Percentiles rank a stretch among this genome's conserved stretches.
These are phyloP conservation scores for Colletotrichum plurivorum DNA, from an alignment of 2,329 filamentous ascomycete species.

Conservation along the genomic window DNA sequence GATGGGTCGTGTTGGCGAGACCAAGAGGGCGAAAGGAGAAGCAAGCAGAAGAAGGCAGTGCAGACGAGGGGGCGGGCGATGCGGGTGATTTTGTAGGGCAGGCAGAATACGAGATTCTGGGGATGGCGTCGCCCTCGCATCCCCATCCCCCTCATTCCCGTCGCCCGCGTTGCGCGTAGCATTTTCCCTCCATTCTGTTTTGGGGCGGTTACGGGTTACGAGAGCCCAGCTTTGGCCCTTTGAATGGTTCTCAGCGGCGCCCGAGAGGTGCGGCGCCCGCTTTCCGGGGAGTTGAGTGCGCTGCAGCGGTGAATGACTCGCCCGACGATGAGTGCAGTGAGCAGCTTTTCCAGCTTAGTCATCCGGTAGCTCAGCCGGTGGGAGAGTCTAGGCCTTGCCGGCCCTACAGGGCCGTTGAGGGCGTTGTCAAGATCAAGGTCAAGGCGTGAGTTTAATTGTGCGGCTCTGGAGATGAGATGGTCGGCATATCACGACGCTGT, in stretches of 20 bases:
- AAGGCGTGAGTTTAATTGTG: too few relatives aligned
- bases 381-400: background rate
- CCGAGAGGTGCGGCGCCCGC: slow-evolving; percentile 24
- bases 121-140: background rate
- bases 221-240: background rate
- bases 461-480: too few relatives aligned
- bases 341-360: background rate
- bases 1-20: background rate
- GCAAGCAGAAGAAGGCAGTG: background rate
- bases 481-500: too few relatives aligned
- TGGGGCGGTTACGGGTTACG: slow-evolving; percentile 25
- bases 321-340: background rate
- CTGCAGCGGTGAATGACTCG: background rate
- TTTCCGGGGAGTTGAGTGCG: background rate
- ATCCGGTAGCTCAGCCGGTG: background rate
- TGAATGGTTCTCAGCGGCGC: slow-evolving; percentile 7
- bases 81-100: slow-evolving; percentile 32
- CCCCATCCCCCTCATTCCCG: background rate
- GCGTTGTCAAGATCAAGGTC: too few relatives aligned
- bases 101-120: slow-evolving; percentile 18
- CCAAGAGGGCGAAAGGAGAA: background rate
- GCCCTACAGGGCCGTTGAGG: too few relatives aligned
- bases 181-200: slow-evolving; percentile 14
- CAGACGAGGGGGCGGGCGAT: slow-evolving; percentile 7
- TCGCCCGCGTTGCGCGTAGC: too few relatives aligned